These are phyloP conservation scores for Didymella pinodella DNA, from an alignment of 2,329 filamentous ascomycete species.

Conservation along the genomic window DNA sequence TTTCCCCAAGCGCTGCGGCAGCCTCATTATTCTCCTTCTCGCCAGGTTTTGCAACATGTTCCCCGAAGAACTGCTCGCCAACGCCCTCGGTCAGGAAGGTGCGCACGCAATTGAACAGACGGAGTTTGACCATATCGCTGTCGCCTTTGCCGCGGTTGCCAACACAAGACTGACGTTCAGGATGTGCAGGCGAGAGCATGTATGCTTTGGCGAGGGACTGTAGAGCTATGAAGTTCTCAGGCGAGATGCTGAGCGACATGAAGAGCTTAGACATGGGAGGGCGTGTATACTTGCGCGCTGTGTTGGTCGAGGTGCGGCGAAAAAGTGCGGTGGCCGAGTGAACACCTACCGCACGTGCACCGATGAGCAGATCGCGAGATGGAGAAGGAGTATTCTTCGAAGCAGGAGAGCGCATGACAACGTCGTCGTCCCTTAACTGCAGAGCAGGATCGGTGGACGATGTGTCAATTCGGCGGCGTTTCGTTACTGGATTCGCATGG, in stretches of 20 bases:
- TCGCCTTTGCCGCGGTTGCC: constrained; percentile 64
- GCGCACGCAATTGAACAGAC: constrained; percentile 64
- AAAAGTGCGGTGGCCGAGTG: constrained; percentile 63
- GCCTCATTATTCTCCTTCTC: constrained; percentile 45
- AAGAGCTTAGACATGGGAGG: constrained; percentile 67
- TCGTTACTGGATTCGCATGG: constrained; percentile 21
- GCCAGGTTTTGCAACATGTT: constrained; percentile 43
- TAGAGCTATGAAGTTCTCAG: constrained; percentile 64
- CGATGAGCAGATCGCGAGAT: constrained; percentile 38
- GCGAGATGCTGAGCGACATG: constrained; percentile 62
- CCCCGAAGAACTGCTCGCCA: constrained; percentile 61
- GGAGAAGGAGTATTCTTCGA: constrained; percentile 13
- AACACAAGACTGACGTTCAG: constrained; percentile 65
- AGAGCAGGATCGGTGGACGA: constrained; percentile 25
- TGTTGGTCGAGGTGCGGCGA: constrained; percentile 50
- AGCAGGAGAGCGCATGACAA: constrained; percentile 14
- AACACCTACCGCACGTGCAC: constrained; percentile 59
- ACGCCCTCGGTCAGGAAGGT: constrained; percentile 61
- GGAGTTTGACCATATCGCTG: constrained; percentile 64
- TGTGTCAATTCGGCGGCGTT: constrained; percentile 34
- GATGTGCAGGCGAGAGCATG: constrained; percentile 64
- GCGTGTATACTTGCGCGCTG: constrained; percentile 64
- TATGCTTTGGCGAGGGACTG: constrained; percentile 64
- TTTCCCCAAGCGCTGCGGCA: constrained; percentile 51
- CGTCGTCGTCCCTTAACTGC: constrained; percentile 11